Conservation (phyloP, 768 basidiomycete species). For the Rhizopogon roseolus region DNA sequence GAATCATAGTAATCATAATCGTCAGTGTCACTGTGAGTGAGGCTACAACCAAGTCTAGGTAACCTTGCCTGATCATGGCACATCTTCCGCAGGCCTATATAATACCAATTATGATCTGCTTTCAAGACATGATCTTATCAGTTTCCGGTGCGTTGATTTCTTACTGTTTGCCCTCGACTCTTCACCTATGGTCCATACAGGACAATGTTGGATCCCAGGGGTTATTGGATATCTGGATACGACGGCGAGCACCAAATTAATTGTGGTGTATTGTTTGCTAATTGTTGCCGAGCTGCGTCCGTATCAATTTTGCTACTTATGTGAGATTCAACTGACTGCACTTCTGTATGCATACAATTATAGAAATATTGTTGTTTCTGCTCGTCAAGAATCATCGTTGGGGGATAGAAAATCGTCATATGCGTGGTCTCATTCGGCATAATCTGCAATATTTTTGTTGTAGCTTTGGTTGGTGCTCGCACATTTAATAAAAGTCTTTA, state of each 20-base stretch:
- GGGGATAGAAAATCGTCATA: background rate
- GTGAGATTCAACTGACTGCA: background rate
- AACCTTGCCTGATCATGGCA: no score
- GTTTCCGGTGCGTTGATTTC: no score
- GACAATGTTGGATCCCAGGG: background rate
- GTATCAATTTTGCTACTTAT: background rate
- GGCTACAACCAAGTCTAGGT: background rate
- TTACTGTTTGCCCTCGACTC: no score
- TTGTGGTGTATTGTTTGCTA: background rate
- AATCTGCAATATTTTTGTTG: background rate
- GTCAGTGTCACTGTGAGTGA: background rate
- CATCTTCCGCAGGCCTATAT: background rate
- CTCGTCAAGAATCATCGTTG: background rate
- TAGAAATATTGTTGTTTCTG: background rate
- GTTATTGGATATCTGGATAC: background rate
- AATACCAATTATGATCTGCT: background rate
- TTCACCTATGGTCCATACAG: background rate
- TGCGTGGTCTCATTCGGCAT: background rate
- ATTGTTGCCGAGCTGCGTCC: background rate
- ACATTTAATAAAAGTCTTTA: background rate
- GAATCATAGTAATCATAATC: background rate
- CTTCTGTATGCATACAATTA: background rate
- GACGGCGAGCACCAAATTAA: background rate
- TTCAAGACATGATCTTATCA: background rate
- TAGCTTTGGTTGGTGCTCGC: background rate